A percentile compares a stretch with the other conserved stretches of the same genome.
These are phyloP conservation scores for Salinomyces thailandicus DNA, from an alignment of 2,329 filamentous ascomycete species.

Conservation along the genomic window DNA sequence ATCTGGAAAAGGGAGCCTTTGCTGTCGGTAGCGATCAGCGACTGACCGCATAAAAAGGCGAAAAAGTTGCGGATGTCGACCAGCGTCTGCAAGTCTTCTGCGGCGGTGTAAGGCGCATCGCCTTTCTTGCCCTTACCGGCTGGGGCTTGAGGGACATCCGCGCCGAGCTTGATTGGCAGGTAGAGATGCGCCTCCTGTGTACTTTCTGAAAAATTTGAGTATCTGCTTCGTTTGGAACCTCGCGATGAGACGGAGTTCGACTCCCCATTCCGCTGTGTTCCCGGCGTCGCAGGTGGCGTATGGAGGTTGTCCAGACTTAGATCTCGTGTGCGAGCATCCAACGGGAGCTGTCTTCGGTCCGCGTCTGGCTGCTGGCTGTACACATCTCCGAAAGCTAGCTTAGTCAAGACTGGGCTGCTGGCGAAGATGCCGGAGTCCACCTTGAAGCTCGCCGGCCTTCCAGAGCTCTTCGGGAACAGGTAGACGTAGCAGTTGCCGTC, in stretches of 20 bases:
- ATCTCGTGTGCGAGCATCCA: constrained; percentile 20
- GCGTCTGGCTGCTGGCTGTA: constrained; percentile 24
- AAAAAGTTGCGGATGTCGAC: constrained; percentile 54
- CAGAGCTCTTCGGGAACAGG: constrained; percentile 46
- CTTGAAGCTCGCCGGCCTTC: constrained; percentile 50
- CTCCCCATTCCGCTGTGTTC: constrained; percentile 8
- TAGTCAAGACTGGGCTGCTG: constrained; percentile 46
- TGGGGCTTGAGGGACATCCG: constrained; percentile 32
- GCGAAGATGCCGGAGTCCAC: constrained; percentile 49
- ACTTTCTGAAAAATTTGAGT: constrained; percentile 38
- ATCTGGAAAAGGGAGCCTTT: constrained; percentile 48
- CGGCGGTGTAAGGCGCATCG: constrained; percentile 20
- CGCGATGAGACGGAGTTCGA: constrained; percentile 20
- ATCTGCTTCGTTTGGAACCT: constrained; percentile 32
- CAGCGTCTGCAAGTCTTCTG: constrained; percentile 45
- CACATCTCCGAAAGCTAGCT: constrained; percentile 45
- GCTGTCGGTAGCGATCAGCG: constrained; percentile 48
- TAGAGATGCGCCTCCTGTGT: constrained; percentile 47
- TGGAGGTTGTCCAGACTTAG: constrained; percentile 19
- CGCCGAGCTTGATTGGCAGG: constrained; percentile 47
- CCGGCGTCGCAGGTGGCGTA: constrained; percentile 22
- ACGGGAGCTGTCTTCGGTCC: constrained; percentile 27
- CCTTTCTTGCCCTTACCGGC: constrained; percentile 17
- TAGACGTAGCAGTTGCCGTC: constrained; percentile 54
- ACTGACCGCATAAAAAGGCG: constrained; percentile 52